Evolutionary conservation across 208 protist species (phyloP).

Genomic region (Trypanosoma vivax): DNA sequence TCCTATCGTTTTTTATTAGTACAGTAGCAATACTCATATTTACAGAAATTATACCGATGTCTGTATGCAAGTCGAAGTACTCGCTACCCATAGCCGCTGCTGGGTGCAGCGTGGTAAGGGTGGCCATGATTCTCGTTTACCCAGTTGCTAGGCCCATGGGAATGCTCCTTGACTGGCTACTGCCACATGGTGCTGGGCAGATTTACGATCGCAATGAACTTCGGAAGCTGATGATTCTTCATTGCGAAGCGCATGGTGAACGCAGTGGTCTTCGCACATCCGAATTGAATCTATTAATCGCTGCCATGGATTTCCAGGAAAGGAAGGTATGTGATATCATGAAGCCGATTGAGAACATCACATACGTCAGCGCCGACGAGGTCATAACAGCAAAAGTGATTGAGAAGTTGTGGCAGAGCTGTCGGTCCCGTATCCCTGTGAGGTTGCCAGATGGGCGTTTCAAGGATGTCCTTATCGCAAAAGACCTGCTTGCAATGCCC

Average conservation of each 20-base stretch:
- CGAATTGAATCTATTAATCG: conserved; percentile 78
- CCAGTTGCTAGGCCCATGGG: conserved; percentile 69
- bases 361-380: conserved; percentile 48
- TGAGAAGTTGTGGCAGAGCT: conserved; percentile 68
- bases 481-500: conserved; percentile 61
- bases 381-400: conserved; percentile 71
- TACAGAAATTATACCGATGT: conserved; percentile 83
- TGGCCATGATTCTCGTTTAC: conserved; percentile 77
- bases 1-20: conserved; percentile 66
- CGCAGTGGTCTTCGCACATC: conserved; percentile 56
- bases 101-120: conserved; percentile 60
- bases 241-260: conserved; percentile 52
- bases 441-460: conserved; percentile 25
- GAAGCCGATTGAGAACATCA: conserved; percentile 59
- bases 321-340: conserved; percentile 74
- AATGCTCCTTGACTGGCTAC: conserved; percentile 65
- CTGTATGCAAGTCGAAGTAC: conserved; percentile 85
- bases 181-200: conserved; percentile 64
- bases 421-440: conserved; percentile 80
- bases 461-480: conserved; percentile 64
- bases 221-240: conserved; percentile 79
- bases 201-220: conserved; percentile 86
- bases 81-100: conserved; percentile 74
- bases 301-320: conserved; percentile 88
- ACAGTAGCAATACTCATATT: conserved; percentile 81